Conservation (phyloP, 2,329 filamentous ascomycete genomes). For the Ophiostoma himal-ulmi region DNA sequence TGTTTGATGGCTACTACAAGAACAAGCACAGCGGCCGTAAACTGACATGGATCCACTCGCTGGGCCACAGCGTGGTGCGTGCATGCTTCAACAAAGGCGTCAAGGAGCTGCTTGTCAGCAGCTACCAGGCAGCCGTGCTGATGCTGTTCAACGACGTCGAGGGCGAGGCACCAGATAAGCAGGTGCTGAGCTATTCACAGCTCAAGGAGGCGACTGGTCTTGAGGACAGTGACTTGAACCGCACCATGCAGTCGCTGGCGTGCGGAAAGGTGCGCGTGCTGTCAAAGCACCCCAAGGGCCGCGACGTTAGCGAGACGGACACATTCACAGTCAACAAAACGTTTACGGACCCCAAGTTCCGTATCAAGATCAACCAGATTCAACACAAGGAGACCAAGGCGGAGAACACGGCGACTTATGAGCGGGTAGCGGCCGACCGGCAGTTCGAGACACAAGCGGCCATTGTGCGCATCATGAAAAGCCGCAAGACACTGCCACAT, state of each 20-base stretch:
- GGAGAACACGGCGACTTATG: conserved; percentile 90
- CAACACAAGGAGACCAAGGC: conserved; percentile 93
- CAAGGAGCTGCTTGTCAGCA: conserved; percentile 87
- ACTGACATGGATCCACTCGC: conserved; percentile 83
- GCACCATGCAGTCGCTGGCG: conserved; percentile 90
- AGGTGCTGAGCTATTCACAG: conserved; percentile 66
- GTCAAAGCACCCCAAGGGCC: conserved; percentile 75
- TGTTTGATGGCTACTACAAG: conserved; percentile 82
- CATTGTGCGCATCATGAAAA: conserved; percentile 96
- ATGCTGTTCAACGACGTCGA: conserved; percentile 74
- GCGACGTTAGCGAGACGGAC: conserved; percentile 72
- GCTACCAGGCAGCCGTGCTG: conserved; percentile 86
- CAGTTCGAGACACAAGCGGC: conserved; percentile 97
- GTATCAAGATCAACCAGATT: conserved; percentile 98
- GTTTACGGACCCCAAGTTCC: conserved; percentile 64
- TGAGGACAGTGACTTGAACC: conserved; percentile 69
- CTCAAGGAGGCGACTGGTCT: conserved; percentile 71
- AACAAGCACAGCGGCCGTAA: conserved; percentile 82
- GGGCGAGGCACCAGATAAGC: conserved; percentile 34
- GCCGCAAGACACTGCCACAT: conserved; percentile 78
- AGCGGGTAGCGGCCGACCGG: conserved; percentile 79
- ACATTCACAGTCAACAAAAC: conserved; percentile 73
- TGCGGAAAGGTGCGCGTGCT: conserved; percentile 84
- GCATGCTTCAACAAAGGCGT: conserved; percentile 71
- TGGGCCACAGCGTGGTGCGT: conserved; percentile 85